phyloP scores from a whole-genome alignment of 1,284 basidiomycete genomes.

The Chondrostereum purpureum region DNA sequence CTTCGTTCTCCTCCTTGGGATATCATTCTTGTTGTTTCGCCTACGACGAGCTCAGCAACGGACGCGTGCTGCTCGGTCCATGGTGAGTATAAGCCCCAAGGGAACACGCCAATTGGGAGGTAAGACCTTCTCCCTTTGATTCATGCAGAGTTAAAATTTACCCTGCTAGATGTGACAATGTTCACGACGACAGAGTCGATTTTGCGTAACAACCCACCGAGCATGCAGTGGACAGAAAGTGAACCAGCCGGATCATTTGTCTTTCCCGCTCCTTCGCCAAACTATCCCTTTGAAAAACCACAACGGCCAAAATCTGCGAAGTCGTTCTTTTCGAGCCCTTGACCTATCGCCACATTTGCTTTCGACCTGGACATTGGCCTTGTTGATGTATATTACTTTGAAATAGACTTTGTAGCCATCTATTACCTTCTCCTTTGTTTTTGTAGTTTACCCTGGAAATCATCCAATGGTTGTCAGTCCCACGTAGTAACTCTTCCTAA shows the following conservation, averaged over 20 bases:
- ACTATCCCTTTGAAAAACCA: too few relatives aligned
- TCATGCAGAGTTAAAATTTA: too few relatives aligned
- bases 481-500: too few relatives aligned
- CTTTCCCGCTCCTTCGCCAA: neutral
- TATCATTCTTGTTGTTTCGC: neutral
- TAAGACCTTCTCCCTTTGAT: too few relatives aligned
- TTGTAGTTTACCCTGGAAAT: too few relatives aligned
- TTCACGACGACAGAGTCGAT: constrained; percentile 37
- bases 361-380: too few relatives aligned
- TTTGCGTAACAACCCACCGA: constrained; percentile 27
- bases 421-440: too few relatives aligned
- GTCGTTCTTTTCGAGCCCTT: neutral
- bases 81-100: neutral
- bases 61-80: neutral
- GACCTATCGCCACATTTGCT: too few relatives aligned
- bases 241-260: constrained; percentile 7
- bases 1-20: neutral
- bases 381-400: too few relatives aligned
- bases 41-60: neutral
- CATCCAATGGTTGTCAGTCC: too few relatives aligned
- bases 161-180: constrained; percentile 17
- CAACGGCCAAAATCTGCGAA: neutral
- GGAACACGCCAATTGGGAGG: neutral
- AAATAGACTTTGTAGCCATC: too few relatives aligned
- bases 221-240: constrained; percentile 18